Evolutionary conservation across 768 basidiomycete genomes (phyloP).

Genomic region (Russula virescens): DNA sequence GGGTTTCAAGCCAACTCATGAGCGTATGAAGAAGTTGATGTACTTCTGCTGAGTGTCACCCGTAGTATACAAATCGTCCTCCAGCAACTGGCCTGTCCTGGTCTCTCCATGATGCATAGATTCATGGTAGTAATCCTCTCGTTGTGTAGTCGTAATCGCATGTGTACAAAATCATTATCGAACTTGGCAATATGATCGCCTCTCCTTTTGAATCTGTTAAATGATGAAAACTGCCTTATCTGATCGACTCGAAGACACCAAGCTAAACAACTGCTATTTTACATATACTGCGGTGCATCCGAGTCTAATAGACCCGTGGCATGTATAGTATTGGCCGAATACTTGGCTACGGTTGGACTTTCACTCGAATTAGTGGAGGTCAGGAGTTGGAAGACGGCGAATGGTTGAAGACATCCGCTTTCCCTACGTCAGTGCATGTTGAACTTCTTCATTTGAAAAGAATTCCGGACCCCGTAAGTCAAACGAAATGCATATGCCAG

Average conservation of each 20-base stretch:
- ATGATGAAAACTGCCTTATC: not conserved
- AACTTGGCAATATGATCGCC: not conserved
- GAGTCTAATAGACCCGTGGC: conserved; percentile 19
- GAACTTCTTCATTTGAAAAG: conserved; percentile 67
- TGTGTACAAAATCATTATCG: not conserved
- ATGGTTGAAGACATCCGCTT: conserved; percentile 56
- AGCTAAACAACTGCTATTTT: not conserved
- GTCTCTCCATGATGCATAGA: not conserved
- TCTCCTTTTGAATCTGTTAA: no score
- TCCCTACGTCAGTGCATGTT: conserved; percentile 85
- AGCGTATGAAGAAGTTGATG: conserved; percentile 38
- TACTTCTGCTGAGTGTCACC: conserved; percentile 32
- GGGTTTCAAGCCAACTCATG: conserved; percentile 53
- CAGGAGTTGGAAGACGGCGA: conserved; percentile 48
- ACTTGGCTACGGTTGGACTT: conserved; percentile 51
- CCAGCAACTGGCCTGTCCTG: not conserved
- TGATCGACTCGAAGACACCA: not conserved
- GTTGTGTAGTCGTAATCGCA: not conserved
- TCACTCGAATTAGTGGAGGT: conserved; percentile 61
- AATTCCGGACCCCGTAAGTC: conserved; percentile 77
- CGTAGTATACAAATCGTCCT: not conserved
- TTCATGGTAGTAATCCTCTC: no score
- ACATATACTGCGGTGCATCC: not conserved
- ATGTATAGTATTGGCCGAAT: conserved; percentile 27
- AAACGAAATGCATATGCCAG: not conserved